Evolutionary conservation across 2,329 filamentous ascomycete species (phyloP), one percentile per base, ranked within the genome.

Genomic region (Byssothecium circinans): DNA sequence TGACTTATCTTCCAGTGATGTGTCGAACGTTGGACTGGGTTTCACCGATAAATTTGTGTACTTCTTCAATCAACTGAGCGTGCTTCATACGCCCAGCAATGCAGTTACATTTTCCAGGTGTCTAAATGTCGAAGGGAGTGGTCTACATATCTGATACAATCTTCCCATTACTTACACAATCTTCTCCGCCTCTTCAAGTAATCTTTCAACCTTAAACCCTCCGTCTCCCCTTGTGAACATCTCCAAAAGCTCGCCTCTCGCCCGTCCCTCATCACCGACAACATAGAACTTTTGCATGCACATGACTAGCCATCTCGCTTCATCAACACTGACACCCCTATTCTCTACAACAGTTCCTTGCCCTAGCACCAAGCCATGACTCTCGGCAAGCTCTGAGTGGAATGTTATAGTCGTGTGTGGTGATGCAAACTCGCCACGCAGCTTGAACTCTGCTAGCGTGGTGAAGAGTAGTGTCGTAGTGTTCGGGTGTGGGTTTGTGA

Each of bases 371-470:
- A 97, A 65, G 4, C 85, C 89, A 61, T 90, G 89, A 8, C 84
- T 81, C 49, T 81, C 77, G 0, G 82, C 82, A 2, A 96, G 75
- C 70, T 99, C 94, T 14, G 87, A 75, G 72, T 99, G 89, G 72
- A 97, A 91, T 33, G 92, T 96, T 45, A 97, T 78, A 2, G 90
- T 96, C 0, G 94, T 99, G 67, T 99, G 94, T 38, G 94, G 91
- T 71, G 87, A 84, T 36, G 90, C 90, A 66, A 85, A 99, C 71
- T 96, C 89, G 42, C 91, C 91, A 42, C 92, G 81, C 48, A 89
- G 75, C 78, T 97, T 96, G 76, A 88, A 99, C 69, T 96, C 90
- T 14, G 89, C 92, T 25, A 99, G 80, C 65, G 94, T 88, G 0
- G 94, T 99, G 75, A 99, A 97, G 27, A 99, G 84, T 5, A 97